Evolutionary conservation across 176 grass and related monocot genomes (phyloP).

Genomic region (Musa beccarii): DNA sequence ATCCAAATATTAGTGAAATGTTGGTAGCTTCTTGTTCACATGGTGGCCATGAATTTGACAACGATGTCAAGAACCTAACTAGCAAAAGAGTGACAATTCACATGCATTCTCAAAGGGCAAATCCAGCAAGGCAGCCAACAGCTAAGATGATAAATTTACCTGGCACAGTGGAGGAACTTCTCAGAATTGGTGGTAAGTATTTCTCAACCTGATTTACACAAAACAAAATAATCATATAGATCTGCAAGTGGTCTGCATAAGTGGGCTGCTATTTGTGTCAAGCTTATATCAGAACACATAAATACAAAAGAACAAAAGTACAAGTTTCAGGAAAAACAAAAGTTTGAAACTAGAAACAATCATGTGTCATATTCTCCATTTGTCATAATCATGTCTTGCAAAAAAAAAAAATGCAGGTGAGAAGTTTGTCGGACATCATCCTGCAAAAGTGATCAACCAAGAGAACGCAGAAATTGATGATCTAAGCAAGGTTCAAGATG

Average conservation of each 20-base stretch:
- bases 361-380: neutral
- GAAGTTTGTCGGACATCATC: constrained; percentile 17
- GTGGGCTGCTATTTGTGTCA: neutral
- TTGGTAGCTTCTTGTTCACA: neutral
- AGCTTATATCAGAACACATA: neutral
- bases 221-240: neutral
- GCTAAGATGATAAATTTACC: constrained; percentile 20
- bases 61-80: neutral
- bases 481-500: constrained; percentile 16
- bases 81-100: constrained; percentile 23
- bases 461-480: constrained; percentile 22
- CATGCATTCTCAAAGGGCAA: constrained; percentile 5
- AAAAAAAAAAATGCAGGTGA: constrained; percentile 10
- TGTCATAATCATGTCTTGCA: neutral
- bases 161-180: constrained; percentile 15
- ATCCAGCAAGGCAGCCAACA: neutral
- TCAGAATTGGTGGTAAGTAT: constrained; percentile 18
- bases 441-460: constrained; percentile 13
- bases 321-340: neutral
- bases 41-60: neutral
- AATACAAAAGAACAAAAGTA: neutral
- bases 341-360: neutral
- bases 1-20: neutral
- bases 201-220: neutral
- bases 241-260: neutral